These are phyloP conservation scores for Xylaria sp. DNA, from an alignment of 2,329 filamentous ascomycete genomes.

Conservation along the genomic window DNA sequence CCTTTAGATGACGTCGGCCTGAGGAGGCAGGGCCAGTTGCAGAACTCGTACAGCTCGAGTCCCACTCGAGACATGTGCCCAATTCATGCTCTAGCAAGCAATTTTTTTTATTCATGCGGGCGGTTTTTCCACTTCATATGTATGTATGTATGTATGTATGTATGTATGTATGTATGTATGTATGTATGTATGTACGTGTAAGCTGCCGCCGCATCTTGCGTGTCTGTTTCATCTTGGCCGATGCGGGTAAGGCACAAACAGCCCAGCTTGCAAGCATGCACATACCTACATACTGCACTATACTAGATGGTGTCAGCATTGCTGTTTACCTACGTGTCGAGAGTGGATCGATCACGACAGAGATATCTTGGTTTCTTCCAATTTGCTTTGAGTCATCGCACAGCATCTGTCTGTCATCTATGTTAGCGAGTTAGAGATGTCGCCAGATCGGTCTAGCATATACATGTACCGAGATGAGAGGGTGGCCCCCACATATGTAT, in stretches of 20 bases:
- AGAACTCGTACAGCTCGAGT: not conserved
- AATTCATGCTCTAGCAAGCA: not conserved
- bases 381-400: not conserved
- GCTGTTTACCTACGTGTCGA: not conserved
- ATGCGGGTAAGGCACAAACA: slow-evolving; percentile 15
- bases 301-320: not conserved
- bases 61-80: not conserved
- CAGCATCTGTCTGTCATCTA: too few species aligned
- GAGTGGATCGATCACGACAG: slow-evolving; percentile 6
- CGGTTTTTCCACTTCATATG: not conserved
- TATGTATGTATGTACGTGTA: slow-evolving; percentile 24
- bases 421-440: too few species aligned
- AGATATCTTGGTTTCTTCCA: slow-evolving; percentile 3
- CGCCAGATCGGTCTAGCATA: slow-evolving; percentile 8
- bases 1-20: not conserved
- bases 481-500: slow-evolving; percentile 16
- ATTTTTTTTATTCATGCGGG: too few species aligned
- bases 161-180: too few species aligned
- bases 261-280: not conserved
- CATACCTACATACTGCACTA: not conserved
- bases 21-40: not conserved
- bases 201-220: slow-evolving; percentile 16
- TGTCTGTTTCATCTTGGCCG: slow-evolving; percentile 29
- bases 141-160: too few species aligned
- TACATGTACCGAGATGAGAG: slow-evolving; percentile 25